phyloP scores from a whole-genome alignment of 176 grass and related monocot genomes.

The Thinopyrum elongatum region DNA sequence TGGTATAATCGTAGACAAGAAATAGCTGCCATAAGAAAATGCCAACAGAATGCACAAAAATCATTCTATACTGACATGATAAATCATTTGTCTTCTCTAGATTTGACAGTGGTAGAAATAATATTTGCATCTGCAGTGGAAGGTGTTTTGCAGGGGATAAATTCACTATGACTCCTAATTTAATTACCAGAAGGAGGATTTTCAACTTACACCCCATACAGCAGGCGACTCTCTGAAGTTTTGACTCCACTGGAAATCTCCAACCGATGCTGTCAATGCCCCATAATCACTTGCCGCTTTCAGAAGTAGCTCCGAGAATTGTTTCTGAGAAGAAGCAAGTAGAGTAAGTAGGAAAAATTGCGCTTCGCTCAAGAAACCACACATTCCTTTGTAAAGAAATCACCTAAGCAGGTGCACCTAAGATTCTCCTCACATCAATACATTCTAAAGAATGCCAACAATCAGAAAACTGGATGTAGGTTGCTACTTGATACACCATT shows the following conservation, averaged over 20 bases:
- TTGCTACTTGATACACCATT: background rate
- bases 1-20: background rate
- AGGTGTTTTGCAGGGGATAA: background rate
- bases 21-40: background rate
- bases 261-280: conserved; percentile 78
- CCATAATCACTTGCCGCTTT: conserved; percentile 98
- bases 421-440: background rate
- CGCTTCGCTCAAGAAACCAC: background rate
- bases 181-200: background rate
- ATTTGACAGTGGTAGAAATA: background rate
- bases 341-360: background rate
- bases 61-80: background rate
- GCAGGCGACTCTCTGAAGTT: conserved; percentile 96
- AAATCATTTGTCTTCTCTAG: background rate
- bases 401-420: background rate
- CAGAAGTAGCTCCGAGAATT: conserved; percentile 96
- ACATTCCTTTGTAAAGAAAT: background rate
- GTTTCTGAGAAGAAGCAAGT: conserved; percentile 57
- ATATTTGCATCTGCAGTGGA: background rate
- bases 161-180: background rate
- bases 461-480: background rate
- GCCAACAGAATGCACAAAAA: background rate
- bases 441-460: background rate
- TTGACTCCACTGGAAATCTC: conserved; percentile 98
- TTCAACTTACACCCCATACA: conserved; percentile 82